phyloP scores from a whole-genome alignment of 176 grass and related monocot species.

The Lolium multiflorum region DNA sequence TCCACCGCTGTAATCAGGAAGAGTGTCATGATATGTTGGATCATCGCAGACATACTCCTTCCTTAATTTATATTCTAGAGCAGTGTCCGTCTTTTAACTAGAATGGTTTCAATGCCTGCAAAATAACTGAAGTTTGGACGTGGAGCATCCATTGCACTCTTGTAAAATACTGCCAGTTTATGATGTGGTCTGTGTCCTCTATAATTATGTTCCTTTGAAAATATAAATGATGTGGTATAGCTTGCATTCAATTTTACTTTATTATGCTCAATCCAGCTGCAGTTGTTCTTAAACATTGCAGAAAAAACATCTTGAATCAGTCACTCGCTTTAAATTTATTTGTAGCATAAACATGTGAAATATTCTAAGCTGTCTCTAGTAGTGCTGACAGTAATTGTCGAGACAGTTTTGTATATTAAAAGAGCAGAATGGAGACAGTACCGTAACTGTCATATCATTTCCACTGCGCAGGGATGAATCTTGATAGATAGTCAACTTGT shows the following conservation, averaged over 20 bases:
- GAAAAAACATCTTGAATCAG: no score
- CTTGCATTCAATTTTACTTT: neutral
- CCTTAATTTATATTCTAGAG: neutral
- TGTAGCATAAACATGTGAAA: no score
- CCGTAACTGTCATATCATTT: no score
- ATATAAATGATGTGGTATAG: neutral
- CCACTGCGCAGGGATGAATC: no score
- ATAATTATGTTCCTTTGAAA: neutral
- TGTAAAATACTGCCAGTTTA: neutral
- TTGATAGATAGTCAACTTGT: no score
- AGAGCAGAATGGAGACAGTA: no score
- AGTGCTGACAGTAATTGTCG: no score
- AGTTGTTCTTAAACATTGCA: no score
- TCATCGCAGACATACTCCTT: neutral
- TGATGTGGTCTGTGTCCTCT: neutral
- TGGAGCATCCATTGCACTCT: neutral
- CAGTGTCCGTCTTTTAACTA: neutral
- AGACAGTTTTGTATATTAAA: no score
- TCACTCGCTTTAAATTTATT: no score
- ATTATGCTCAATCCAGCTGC: no score
- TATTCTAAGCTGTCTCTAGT: no score
- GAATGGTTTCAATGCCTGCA: neutral
- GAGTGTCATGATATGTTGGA: neutral
- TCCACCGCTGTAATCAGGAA: neutral
- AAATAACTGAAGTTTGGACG: conserved; percentile 4